phyloP scores from a whole-genome alignment of 306 rosid genomes.

The Urtica urens region DNA sequence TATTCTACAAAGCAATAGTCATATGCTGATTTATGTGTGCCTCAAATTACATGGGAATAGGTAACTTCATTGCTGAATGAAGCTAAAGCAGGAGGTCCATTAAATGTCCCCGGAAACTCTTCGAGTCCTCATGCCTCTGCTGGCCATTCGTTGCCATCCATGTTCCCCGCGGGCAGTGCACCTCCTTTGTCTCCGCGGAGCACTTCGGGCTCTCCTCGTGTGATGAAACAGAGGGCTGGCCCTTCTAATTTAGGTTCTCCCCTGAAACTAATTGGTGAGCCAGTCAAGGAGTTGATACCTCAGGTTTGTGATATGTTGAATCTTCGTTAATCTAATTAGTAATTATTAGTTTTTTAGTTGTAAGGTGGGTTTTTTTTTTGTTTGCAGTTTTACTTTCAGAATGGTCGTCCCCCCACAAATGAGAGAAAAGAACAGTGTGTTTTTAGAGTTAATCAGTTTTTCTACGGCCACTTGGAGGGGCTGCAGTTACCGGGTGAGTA shows the following conservation, averaged over 20 bases:
- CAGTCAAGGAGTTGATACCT: constrained; percentile 89
- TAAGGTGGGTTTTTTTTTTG: constrained; percentile 13
- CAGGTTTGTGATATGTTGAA: constrained; percentile 59
- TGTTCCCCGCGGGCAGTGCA: constrained; percentile 99
- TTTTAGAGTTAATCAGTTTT: constrained; percentile 48
- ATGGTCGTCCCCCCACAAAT: constrained; percentile 77
- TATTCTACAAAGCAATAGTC: no score
- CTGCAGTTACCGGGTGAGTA: constrained; percentile 82
- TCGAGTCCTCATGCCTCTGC: constrained; percentile 81
- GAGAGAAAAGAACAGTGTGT: constrained; percentile 76
- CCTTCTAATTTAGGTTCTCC: constrained; percentile 88
- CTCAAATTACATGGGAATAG: constrained; percentile 24
- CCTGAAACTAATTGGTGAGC: constrained; percentile 88
- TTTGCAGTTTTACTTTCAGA: constrained; percentile 86
- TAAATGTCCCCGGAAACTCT: constrained; percentile 81
- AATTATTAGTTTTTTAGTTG: constrained; percentile 6
- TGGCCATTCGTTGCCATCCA: constrained; percentile 77
- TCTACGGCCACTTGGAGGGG: constrained; percentile 65
- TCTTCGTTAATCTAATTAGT: constrained; percentile 1
- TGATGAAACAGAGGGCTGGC: constrained; percentile 80
- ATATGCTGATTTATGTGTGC: not conserved
- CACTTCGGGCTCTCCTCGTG: constrained; percentile 85
- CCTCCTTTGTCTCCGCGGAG: constrained; percentile 97
- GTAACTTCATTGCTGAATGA: constrained; percentile 70
- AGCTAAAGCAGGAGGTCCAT: constrained; percentile 81